Evolutionary conservation across 2,329 filamentous ascomycete species (phyloP).

Genomic region (Fusarium hainanense): DNA sequence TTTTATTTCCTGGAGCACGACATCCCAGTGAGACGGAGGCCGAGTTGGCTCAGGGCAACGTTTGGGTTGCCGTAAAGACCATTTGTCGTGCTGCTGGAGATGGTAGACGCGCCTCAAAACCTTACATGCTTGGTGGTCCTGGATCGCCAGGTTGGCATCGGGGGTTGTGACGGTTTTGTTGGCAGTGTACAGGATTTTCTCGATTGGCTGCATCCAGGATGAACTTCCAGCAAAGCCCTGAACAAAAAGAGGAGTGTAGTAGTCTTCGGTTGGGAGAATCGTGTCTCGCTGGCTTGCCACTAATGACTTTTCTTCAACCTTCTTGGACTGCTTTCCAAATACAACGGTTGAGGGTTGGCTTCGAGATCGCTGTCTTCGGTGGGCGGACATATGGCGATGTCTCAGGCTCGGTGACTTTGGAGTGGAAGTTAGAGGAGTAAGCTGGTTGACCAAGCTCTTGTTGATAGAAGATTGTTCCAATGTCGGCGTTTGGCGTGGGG

Average conservation of each 20-base stretch:
- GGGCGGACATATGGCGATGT: slow-evolving; percentile 46
- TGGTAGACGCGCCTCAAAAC: slow-evolving; percentile 89
- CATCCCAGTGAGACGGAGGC: slow-evolving; percentile 83
- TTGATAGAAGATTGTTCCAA: slow-evolving; percentile 50
- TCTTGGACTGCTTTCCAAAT: slow-evolving; percentile 75
- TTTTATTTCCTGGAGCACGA: slow-evolving; percentile 89
- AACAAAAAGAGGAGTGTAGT: slow-evolving; percentile 72
- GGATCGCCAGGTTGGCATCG: slow-evolving; percentile 83
- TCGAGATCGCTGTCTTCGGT: slow-evolving; percentile 68
- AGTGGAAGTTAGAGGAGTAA: slow-evolving; percentile 57
- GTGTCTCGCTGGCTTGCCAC: slow-evolving; percentile 55
- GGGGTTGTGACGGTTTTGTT: slow-evolving; percentile 91
- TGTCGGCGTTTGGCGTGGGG: slow-evolving; percentile 52
- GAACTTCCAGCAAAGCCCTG: slow-evolving; percentile 66
- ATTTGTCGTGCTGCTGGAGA: slow-evolving; percentile 89
- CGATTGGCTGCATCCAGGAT: slow-evolving; percentile 71
- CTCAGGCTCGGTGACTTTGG: slow-evolving; percentile 56
- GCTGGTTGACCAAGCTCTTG: slow-evolving; percentile 49
- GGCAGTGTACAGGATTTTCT: slow-evolving; percentile 81
- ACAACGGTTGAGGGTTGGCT: slow-evolving; percentile 79
- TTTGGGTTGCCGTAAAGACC: slow-evolving; percentile 91
- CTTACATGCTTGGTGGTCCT: slow-evolving; percentile 88
- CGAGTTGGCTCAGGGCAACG: slow-evolving; percentile 83
- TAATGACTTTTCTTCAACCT: slow-evolving; percentile 60
- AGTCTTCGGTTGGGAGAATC: slow-evolving; percentile 66